A percentile compares a stretch with the other conserved stretches of the same genome.
phyloP scores from a whole-genome alignment of 2,329 filamentous ascomycete genomes.

The Anisogramma anomala region DNA sequence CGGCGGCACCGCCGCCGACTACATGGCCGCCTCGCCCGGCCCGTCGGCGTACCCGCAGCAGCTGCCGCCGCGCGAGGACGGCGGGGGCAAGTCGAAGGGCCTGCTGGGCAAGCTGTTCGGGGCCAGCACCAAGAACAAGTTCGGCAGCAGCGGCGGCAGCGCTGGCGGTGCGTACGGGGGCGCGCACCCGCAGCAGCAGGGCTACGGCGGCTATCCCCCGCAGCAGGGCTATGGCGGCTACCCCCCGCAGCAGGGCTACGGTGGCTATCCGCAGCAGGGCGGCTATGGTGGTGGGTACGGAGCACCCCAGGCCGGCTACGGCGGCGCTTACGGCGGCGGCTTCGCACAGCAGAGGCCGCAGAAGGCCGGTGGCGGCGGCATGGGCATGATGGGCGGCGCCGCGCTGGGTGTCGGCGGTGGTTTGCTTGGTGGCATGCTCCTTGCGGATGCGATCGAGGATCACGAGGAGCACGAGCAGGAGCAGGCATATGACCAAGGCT shows the following conservation, averaged over 20 bases:
- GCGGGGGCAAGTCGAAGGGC: conserved; percentile 30
- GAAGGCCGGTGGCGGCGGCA: conserved; percentile 25
- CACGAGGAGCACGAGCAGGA: conserved; percentile 31
- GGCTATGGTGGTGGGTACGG: conserved; percentile 25
- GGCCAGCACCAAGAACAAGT: conserved; percentile 32
- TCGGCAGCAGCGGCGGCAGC: conserved; percentile 24
- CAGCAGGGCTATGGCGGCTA: conserved; percentile 18
- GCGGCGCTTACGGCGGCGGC: conserved; percentile 24
- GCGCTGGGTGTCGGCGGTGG: conserved; percentile 74
- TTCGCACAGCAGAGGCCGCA: conserved; percentile 36
- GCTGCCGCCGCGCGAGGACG: conserved; percentile 30
- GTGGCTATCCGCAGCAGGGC: conserved; percentile 19
- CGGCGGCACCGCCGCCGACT: conserved; percentile 26
- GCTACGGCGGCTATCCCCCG: conserved; percentile 17
- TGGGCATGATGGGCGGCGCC: conserved; percentile 63
- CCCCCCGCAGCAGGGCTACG: conserved; percentile 25
- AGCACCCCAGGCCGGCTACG: conserved; percentile 19
- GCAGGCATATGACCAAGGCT: conserved; percentile 43
- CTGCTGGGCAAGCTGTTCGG: conserved; percentile 42
- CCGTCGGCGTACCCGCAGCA: conserved; percentile 18
- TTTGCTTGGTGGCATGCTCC: conserved; percentile 62
- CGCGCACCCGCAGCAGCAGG: conserved; percentile 21
- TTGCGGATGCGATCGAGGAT: conserved; percentile 57
- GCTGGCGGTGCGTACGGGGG: conserved; percentile 19
- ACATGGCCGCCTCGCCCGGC: conserved; percentile 19